Conservation (phyloP, 1,139 yeast species). For the Geotrichum siamense region DNA sequence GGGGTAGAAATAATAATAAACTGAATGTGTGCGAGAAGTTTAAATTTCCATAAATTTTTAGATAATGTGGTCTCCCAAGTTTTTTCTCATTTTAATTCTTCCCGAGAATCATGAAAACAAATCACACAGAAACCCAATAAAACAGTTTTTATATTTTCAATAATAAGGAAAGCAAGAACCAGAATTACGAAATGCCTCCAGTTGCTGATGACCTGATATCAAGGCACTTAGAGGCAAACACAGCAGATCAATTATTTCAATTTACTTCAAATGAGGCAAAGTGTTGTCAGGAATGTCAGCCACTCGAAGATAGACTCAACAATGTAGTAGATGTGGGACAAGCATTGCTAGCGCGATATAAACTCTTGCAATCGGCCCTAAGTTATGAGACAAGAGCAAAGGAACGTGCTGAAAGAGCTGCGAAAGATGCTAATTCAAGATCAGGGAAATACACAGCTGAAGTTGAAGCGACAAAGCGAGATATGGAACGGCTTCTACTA, state of each 20-base stretch:
- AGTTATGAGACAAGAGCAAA: slow-evolving; percentile 20
- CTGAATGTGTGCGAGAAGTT: too few species aligned
- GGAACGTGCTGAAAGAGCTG: slow-evolving; percentile 4
- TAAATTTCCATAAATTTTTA: too few species aligned
- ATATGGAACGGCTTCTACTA: neutral
- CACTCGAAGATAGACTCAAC: slow-evolving; percentile 24
- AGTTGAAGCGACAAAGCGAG: slow-evolving; percentile 17
- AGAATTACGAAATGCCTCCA: slow-evolving; percentile 1
- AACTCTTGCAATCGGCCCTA: slow-evolving; percentile 18
- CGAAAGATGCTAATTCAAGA: slow-evolving; percentile 18
- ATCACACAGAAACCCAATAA: too few species aligned
- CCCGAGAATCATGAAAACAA: too few species aligned
- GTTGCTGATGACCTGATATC: slow-evolving; percentile 9
- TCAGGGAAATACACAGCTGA: slow-evolving; percentile 19
- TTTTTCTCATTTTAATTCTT: too few species aligned
- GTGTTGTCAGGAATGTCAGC: slow-evolving; percentile 1
- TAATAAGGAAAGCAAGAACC: too few species aligned
- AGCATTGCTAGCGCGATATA: slow-evolving; percentile 24
- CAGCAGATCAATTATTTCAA: neutral
- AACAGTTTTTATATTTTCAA: too few species aligned
- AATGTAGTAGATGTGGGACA: slow-evolving; percentile 29
- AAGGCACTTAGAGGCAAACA: slow-evolving; percentile 1
- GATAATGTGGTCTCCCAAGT: too few species aligned
- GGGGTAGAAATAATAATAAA: too few species aligned
- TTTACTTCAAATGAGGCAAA: neutral